Percentiles rank a stretch among this genome's conserved stretches.
phyloP scores from a whole-genome alignment of 1,139 yeast genomes.

The Geotrichum europaeum region DNA sequence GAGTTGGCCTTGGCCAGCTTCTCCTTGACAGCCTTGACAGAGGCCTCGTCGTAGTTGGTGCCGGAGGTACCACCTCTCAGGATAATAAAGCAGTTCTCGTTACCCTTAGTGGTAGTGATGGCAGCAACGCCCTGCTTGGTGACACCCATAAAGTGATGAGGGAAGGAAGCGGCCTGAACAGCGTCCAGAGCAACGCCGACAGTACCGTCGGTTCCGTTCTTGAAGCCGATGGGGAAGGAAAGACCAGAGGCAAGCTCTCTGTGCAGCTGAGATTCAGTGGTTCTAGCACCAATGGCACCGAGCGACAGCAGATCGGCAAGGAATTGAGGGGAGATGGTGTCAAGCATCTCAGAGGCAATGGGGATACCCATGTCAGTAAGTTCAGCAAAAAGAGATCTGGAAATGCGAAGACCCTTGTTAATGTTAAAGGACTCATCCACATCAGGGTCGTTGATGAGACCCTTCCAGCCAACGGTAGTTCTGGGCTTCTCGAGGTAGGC shows the following conservation, averaged over 20 bases:
- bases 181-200: slow-evolving; percentile 92
- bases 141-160: slow-evolving; percentile 90
- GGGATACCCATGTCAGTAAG: slow-evolving; percentile 71
- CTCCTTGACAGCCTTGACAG: slow-evolving; percentile 62
- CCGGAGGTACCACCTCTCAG: slow-evolving; percentile 93
- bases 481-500: slow-evolving; percentile 97
- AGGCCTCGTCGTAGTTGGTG: slow-evolving; percentile 77
- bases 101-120: slow-evolving; percentile 91
- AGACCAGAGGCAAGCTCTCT: slow-evolving; percentile 93
- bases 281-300: slow-evolving; percentile 97
- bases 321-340: slow-evolving; percentile 93
- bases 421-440: slow-evolving; percentile 90
- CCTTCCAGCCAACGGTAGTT: slow-evolving; percentile 99
- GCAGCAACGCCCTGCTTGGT: slow-evolving; percentile 95
- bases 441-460: slow-evolving; percentile 94
- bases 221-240: slow-evolving; percentile 95
- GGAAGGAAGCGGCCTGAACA: slow-evolving; percentile 82
- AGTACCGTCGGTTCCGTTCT: slow-evolving; percentile 94
- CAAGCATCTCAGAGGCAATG: slow-evolving; percentile 96
- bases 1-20: slow-evolving; percentile 52
- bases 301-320: slow-evolving; percentile 82
- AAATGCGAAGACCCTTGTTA: slow-evolving; percentile 85
- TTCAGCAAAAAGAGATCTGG: slow-evolving; percentile 80
- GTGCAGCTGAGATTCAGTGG: slow-evolving; percentile 94
- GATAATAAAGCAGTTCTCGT: slow-evolving; percentile 82